Evolutionary conservation across 108 stramenopile genomes (phyloP).

Genomic region (Ochromonas danica): DNA sequence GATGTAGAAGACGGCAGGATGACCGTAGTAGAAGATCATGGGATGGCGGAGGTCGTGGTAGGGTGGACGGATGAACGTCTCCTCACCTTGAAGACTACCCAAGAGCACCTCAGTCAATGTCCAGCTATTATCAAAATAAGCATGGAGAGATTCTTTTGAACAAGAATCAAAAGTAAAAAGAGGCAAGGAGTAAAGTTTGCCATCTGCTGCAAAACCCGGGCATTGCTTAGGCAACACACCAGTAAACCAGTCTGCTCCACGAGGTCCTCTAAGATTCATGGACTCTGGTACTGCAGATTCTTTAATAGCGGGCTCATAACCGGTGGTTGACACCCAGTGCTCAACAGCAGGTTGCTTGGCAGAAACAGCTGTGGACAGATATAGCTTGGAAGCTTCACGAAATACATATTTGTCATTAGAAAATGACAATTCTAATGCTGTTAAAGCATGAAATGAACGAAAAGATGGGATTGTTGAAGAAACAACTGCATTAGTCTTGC

Average conservation of each 20-base stretch:
- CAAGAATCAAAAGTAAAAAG: neutral
- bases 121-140: constrained; percentile 91
- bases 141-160: constrained; percentile 43
- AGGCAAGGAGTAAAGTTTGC: constrained; percentile 1
- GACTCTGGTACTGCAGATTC: no score
- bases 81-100: constrained; percentile 80
- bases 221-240: neutral
- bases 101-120: constrained; percentile 81
- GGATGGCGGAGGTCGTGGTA: constrained; percentile 77
- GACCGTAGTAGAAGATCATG: constrained; percentile 91
- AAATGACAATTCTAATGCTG: no score
- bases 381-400: no score
- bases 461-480: no score
- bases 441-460: no score
- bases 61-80: constrained; percentile 79
- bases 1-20: constrained; percentile 79
- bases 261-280: neutral
- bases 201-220: constrained; percentile 2
- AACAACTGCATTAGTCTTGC: no score
- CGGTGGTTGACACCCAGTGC: no score
- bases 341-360: no score
- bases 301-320: no score
- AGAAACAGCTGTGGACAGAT: no score
- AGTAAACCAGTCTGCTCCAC: neutral
- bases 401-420: no score